Percentiles rank a stretch among this genome's conserved stretches.
These are phyloP conservation scores for Chalciporus chontae DNA, from an alignment of 768 basidiomycete genomes.

Conservation along the genomic window DNA sequence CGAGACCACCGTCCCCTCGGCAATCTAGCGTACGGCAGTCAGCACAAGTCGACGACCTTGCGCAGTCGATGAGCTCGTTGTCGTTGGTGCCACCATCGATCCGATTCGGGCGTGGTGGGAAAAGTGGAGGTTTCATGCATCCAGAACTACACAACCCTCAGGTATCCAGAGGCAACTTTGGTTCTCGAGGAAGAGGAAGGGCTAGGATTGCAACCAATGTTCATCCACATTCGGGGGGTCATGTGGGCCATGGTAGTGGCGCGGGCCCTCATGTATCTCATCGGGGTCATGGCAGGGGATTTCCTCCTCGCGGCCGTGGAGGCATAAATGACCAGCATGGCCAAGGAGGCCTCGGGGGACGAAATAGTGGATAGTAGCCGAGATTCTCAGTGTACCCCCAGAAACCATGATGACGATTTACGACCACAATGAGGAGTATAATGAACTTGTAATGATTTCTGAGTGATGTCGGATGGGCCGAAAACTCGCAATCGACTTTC, in stretches of 20 bases:
- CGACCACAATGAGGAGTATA: not conserved
- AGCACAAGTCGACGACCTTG: conserved; percentile 43
- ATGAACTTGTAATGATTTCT: not conserved
- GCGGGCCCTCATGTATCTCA: not conserved
- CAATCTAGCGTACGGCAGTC: conserved; percentile 17
- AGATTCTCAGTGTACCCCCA: not conserved
- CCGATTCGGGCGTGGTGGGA: conserved; percentile 72
- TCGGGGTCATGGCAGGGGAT: conserved; percentile 7
- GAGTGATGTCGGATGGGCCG: no score
- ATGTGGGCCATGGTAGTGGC: conserved; percentile 6
- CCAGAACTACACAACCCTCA: conserved; percentile 32
- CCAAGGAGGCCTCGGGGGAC: conserved; percentile 8
- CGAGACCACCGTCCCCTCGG: conserved; percentile 16
- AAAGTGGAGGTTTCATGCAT: conserved; percentile 47
- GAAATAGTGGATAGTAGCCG: conserved; percentile 10
- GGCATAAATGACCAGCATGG: conserved; percentile 1
- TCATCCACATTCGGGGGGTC: conserved; percentile 12
- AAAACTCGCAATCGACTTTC: no score
- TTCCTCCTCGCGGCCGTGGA: conserved; percentile 16
- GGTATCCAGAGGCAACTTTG: conserved; percentile 26
- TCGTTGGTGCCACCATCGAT: conserved; percentile 66
- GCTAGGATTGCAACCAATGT: conserved; percentile 25
- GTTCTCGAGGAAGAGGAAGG: conserved; percentile 31
- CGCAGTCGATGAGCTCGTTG: conserved; percentile 44
- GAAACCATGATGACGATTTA: not conserved